These are phyloP conservation scores for Aspergillus candidus DNA, from an alignment of 2,329 filamentous ascomycete genomes.

Conservation along the genomic window DNA sequence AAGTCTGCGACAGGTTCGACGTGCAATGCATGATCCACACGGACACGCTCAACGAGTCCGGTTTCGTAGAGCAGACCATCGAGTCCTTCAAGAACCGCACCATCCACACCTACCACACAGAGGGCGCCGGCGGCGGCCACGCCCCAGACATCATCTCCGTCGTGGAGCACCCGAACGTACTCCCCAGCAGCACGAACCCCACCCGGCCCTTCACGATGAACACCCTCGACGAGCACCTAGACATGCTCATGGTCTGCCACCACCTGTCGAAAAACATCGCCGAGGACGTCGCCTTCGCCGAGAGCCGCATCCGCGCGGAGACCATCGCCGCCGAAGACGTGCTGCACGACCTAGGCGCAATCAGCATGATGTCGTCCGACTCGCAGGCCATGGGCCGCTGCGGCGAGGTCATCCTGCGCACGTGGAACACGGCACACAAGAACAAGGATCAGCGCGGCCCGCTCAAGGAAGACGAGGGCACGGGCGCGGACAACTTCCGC, in stretches of 20 bases:
- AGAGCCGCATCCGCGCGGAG: conserved; percentile 88
- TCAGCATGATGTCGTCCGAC: conserved; percentile 96
- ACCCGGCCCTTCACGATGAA: conserved; percentile 86
- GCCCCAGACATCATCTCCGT: conserved; percentile 94
- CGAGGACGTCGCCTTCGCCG: conserved; percentile 92
- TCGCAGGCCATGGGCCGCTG: conserved; percentile 96
- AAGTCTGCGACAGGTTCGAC: conserved; percentile 83
- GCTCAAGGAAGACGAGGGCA: conserved; percentile 70
- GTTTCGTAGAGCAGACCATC: conserved; percentile 91
- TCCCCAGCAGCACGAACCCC: conserved; percentile 87
- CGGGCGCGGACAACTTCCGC: conserved; percentile 79
- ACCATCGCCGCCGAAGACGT: conserved; percentile 97
- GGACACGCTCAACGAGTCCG: conserved; percentile 91
- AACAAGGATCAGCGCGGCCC: conserved; percentile 80
- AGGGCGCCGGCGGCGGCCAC: conserved; percentile 90
- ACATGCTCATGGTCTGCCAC: conserved; percentile 99
- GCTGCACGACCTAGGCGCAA: conserved; percentile 87
- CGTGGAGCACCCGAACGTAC: conserved; percentile 79
- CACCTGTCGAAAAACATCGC: conserved; percentile 88
- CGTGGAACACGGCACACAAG: conserved; percentile 97
- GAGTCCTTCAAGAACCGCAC: conserved; percentile 77
- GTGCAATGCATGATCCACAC: conserved; percentile 93
- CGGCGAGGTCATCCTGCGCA: conserved; percentile 85
- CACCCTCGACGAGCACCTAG: conserved; percentile 90
- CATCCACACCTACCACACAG: conserved; percentile 95